Evolutionary conservation across 805 yeast species (phyloP), one percentile per base, ranked within the genome.

Genomic region (Candida andamanensis): DNA sequence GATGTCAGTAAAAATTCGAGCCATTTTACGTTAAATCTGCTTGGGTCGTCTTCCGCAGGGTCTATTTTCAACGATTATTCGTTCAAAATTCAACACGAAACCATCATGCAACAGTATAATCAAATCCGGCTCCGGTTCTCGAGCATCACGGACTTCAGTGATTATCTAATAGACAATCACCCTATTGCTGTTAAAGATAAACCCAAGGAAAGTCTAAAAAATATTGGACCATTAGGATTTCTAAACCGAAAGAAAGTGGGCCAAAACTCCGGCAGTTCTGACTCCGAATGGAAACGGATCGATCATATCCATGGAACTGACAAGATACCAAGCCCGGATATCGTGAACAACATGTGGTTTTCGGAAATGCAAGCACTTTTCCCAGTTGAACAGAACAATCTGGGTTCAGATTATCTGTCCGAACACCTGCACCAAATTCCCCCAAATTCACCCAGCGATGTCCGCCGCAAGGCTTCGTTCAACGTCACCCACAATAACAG

Each of bases 21-120:
- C 17, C 33, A 36, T 27, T 32, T 34, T 20, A 36, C 24, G n/a
- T 25, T 37, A 14, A 32, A 29, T 10, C 42, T 16, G 28, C 27
- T 15, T 24, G 22, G 16, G 17, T 24, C 30, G 5, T 10, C 26
- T n/a, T n/a, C 17, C 24, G 19, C 21, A 10, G 25, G 15, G 18
- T n/a, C n/a, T n/a, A n/a, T 20, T 2, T 24, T 17, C 15, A 37
- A 17, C 28, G 35, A 36, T 10, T 51, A 55, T 35, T 41, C 46
- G 16, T 46, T 50, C 28, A 56, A 49, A 29, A 61, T 60, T 16
- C 67, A 61, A 34, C 54, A 63, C 40, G 69, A 64, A 37, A 53
- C 57, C 2, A 44, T 64, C 4, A 36, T 46, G 25, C 49, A 58
- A 2, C 64, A 64, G 30, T 64, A 63, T 46, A 61, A 56, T 5